phyloP scores from a whole-genome alignment of 208 protist species.

The Trypanosoma avium region DNA sequence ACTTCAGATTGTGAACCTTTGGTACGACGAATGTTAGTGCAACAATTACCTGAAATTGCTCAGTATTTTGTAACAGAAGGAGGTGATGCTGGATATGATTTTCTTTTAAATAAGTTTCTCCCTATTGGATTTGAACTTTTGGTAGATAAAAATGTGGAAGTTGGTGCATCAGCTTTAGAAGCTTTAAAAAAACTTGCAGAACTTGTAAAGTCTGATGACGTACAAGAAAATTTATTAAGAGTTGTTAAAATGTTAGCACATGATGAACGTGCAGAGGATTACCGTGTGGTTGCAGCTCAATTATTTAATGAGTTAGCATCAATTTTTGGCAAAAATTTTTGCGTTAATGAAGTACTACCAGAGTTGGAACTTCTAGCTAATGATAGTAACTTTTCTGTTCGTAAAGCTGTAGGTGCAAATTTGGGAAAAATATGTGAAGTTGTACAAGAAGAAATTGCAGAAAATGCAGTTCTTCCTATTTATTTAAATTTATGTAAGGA shows the following conservation, averaged over 20 bases:
- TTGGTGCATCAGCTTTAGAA: conserved; percentile 81
- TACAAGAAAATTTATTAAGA: conserved; percentile 84
- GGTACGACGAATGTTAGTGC: conserved; percentile 90
- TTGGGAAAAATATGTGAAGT: conserved; percentile 70
- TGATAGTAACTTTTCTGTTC: conserved; percentile 90
- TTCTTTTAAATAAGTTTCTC: conserved; percentile 84
- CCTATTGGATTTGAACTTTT: conserved; percentile 92
- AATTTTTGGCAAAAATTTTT: conserved; percentile 73
- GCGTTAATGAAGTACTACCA: conserved; percentile 65
- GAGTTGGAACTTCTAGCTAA: conserved; percentile 86
- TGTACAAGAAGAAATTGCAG: conserved; percentile 47
- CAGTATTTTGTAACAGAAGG: conserved; percentile 77
- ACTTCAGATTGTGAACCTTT: conserved; percentile 87
- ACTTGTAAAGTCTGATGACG: conserved; percentile 80
- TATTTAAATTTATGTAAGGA: conserved; percentile 92
- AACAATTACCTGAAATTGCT: conserved; percentile 85
- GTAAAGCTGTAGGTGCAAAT: conserved; percentile 83
- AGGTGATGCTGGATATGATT: conserved; percentile 79
- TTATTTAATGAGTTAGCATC: conserved; percentile 87
- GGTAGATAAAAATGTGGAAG: conserved; percentile 95
- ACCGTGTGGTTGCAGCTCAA: conserved; percentile 91
- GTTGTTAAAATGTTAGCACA: conserved; percentile 91
- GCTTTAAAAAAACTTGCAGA: conserved; percentile 80
- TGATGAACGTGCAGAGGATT: conserved; percentile 94
- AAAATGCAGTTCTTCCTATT: conserved; percentile 72